Evolutionary conservation across 2,329 filamentous ascomycete species (phyloP), one percentile per base, ranked within the genome.

Genomic region (Clonostachys rhizophaga): DNA sequence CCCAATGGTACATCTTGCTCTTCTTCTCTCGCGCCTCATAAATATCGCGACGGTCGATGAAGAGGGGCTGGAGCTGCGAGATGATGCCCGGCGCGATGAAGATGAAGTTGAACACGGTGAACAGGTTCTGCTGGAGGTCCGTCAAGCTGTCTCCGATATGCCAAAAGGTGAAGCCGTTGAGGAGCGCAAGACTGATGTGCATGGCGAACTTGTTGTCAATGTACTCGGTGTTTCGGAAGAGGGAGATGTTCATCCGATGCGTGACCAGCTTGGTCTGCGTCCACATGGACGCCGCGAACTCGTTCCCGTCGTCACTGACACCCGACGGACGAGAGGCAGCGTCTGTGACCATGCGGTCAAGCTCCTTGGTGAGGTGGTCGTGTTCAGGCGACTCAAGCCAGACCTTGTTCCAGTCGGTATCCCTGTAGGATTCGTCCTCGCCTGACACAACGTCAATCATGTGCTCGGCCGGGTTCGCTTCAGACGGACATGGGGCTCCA

Each of bases 381-480:
- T 82, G 75, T 55, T 88, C 75, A 1, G 78, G 69, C 1, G 81
- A 89, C n/a, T 42, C 40, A 18, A 75, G 68, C 86, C 86, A 90
- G 52, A 88, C 77, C 36, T 87, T 72, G 58, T 84, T 84, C 84
- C 83, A 89, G 58, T 87, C 76, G 13, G 13, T 13, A 6, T 16
- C 2, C 41, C 52, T 71, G 56, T 55, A 65, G 47, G 65, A 69
- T 0, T 70, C 73, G 1, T 76, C 57, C 33, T 64, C 60, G 1
- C 78, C 78, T 2, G 78, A 76, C 12, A 76, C 72, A 18, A 76
- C 72, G 44, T 79, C 74, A 46, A 91, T 79, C 81, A 91, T 89
- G 71, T 84, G 87, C 61, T 91, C 87, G 1, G 87, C 87, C 2
- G 85, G 85, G 55, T 90, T 91, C 17, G 79, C 80, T 1, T 81